Conservation (phyloP, 148 eudicot species). For the Nepenthes mirabilis region DNA sequence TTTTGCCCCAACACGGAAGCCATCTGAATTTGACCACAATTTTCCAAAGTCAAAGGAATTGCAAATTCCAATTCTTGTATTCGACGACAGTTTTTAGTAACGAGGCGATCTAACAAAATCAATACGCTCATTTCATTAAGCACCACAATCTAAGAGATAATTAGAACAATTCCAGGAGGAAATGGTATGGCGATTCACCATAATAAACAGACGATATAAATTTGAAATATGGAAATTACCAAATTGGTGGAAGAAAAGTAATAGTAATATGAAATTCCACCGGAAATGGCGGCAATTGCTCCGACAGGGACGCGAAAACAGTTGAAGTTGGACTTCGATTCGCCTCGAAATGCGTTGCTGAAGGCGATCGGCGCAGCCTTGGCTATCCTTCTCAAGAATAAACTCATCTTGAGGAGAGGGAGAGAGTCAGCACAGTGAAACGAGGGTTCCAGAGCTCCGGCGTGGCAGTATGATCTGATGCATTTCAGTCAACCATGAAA, state of each 20-base stretch:
- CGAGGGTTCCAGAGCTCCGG: conserved; percentile 1
- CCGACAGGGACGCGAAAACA: conserved; percentile 33
- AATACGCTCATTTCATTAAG: too few relatives aligned
- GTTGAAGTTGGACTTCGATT: conserved; percentile 21
- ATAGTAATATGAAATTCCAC: conserved; percentile 59
- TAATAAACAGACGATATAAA: not conserved
- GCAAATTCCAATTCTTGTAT: too few relatives aligned
- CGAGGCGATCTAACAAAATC: too few relatives aligned
- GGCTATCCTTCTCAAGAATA: conserved; percentile 49
- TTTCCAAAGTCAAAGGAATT: too few relatives aligned
- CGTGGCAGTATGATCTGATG: not conserved
- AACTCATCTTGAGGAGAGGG: conserved; percentile 23
- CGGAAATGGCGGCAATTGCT: conserved; percentile 69
- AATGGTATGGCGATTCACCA: not conserved
- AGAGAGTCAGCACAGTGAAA: not conserved
- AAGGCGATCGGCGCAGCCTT: conserved; percentile 48
- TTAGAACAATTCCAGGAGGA: too few relatives aligned
- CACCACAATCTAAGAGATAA: too few relatives aligned
- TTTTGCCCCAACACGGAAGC: too few relatives aligned
- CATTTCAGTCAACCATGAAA: not conserved
- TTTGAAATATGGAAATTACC: conserved; percentile 27
- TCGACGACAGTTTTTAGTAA: too few relatives aligned
- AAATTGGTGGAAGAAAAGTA: conserved; percentile 42
- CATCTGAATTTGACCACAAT: too few relatives aligned
- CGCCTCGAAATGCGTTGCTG: conserved; percentile 21